phyloP scores from a whole-genome alignment of 441 rosid species.

The Metrosideros polymorpha region DNA sequence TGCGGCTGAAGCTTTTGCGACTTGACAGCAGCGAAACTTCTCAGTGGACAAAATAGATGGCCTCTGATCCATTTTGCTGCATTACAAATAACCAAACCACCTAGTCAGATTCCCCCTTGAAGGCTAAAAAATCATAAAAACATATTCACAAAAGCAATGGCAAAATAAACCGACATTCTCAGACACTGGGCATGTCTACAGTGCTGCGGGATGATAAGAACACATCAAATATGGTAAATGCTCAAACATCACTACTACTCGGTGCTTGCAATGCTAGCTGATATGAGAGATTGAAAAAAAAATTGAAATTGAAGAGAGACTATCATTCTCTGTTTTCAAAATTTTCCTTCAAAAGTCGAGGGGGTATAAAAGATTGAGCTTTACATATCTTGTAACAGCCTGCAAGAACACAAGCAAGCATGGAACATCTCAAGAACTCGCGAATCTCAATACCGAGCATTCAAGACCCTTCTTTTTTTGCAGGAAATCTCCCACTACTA shows the following conservation, averaged over 20 bases:
- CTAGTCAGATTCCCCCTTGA: fast-evolving
- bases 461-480: neutral
- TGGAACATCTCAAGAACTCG: neutral
- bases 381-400: neutral
- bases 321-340: neutral
- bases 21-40: slow-evolving; percentile 43
- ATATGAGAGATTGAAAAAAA: neutral
- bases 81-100: neutral
- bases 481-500: neutral
- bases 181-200: fast-evolving
- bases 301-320: neutral
- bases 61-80: slow-evolving; percentile 37
- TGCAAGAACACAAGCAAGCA: neutral
- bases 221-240: neutral
- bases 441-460: neutral
- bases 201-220: fast-evolving
- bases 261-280: neutral
- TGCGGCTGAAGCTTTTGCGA: slow-evolving; percentile 41
- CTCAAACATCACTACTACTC: neutral
- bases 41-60: slow-evolving; percentile 17
- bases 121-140: neutral
- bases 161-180: fast-evolving
- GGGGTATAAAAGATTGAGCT: neutral
- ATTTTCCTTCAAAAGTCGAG: neutral
- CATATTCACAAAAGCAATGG: neutral